Evolutionary conservation across 2,329 filamentous ascomycete genomes (phyloP), one percentile per base, ranked within the genome.

Genomic region (Corniculantispora saksenae): DNA sequence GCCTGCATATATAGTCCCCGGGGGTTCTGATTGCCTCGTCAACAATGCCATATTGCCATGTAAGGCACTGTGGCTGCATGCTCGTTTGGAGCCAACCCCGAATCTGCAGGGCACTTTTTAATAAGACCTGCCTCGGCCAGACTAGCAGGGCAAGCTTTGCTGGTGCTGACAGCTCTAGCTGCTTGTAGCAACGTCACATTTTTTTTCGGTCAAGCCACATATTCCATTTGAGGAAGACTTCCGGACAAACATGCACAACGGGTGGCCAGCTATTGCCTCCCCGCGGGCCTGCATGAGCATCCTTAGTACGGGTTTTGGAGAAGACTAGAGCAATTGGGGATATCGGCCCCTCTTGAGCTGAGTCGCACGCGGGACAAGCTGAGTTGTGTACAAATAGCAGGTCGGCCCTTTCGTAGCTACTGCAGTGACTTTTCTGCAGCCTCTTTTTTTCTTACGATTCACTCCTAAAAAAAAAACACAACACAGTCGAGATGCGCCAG

Each of bases 121-220:
- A 15, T n/a, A 25, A 15, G 4, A 15, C 13, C 13, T 17, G 12
- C 48, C 51, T 19, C 19, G 17, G 29, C 17, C 19, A 17, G n/a
- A 10, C 50, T 54, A 54, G 50, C 25, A 9, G 17, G 35, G 17
- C 32, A n/a, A n/a, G n/a, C n/a, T n/a, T 17, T 7, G 55, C 25
- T n/a, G 23, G 25, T 61, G 45, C 58, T 61, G 45, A 61, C 47
- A n/a, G 19, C 25, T 59, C 56, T 6, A 59, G 45, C 27, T 48
- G 25, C 19, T 59, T 27, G 32, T 35, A 27, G 58, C 58, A 61
- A 61, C 58, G 58, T 61, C 58, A 61, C 58, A 61, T 61, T 51
- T 15, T 25, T 32, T 10, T 10, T 12, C 40, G 47, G 19, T 29
- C 45, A 45, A 51, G n/a, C n/a, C 45, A 21, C 19, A 43, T 13